Percentiles rank a stretch among this genome's conserved stretches.
phyloP scores from a whole-genome alignment of 2,329 filamentous ascomycete genomes.

The Erysiphe neolycopersici region DNA sequence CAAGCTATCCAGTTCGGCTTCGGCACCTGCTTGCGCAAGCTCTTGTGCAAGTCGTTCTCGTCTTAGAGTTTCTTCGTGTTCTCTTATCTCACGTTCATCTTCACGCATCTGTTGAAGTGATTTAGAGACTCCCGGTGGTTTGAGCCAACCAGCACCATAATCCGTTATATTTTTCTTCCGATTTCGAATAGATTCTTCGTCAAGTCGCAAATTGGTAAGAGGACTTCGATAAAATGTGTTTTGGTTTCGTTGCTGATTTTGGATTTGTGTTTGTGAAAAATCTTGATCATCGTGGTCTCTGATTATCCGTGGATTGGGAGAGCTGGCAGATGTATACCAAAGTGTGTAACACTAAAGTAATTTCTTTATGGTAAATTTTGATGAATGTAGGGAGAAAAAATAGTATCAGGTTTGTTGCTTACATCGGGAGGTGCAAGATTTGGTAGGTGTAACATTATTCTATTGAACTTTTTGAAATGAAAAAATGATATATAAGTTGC shows the following conservation, averaged over 20 bases:
- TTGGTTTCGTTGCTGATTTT: slow-evolving; percentile 16
- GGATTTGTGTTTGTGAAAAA: slow-evolving; percentile 1
- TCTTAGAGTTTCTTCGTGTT: slow-evolving; percentile 49
- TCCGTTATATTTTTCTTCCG: slow-evolving; percentile 62
- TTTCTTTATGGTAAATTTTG: too few species aligned
- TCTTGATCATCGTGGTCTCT: slow-evolving; percentile 10
- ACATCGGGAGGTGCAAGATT: slow-evolving; percentile 46
- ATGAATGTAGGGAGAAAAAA: slow-evolving; percentile 6
- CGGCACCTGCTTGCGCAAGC: slow-evolving; percentile 39
- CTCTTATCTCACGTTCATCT: slow-evolving; percentile 67
- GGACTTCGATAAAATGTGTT: slow-evolving; percentile 26
- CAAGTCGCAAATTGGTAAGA: slow-evolving; percentile 42
- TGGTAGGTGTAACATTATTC: slow-evolving; percentile 29
- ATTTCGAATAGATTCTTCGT: slow-evolving; percentile 51
- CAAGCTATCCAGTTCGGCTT: slow-evolving; percentile 14
- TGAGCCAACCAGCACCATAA: slow-evolving; percentile 76
- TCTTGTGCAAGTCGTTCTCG: slow-evolving; percentile 47
- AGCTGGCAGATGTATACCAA: slow-evolving; percentile 42
- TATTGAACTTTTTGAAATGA: too few species aligned
- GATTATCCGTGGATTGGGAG: slow-evolving; percentile 9
- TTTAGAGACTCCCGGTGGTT: slow-evolving; percentile 66
- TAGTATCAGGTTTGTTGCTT: slow-evolving; percentile 5
- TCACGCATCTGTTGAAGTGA: slow-evolving; percentile 76
- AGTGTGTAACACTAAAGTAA: slow-evolving; percentile 35
- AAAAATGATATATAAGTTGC: too few species aligned